Evolutionary conservation across 257 asterid genomes (phyloP), one percentile per base, ranked within the genome.

Genomic region (Salvia miltiorrhiza): DNA sequence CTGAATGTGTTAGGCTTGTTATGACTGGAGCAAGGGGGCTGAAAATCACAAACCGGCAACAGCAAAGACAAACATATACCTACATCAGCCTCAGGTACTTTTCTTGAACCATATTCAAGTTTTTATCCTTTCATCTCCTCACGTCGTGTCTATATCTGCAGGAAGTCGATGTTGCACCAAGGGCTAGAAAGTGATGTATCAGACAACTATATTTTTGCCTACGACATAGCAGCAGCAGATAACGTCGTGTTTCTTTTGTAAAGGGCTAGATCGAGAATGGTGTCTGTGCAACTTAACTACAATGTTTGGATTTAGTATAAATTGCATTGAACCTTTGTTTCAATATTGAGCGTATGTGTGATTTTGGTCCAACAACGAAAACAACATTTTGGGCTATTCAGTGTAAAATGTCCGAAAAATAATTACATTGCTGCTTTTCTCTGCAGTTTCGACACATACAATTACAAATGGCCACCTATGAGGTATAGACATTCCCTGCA

Each of bases 21-120:
- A 89, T 72, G 98, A 92, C 78, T 92, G 98, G 98, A 82, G 95
- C 83, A 92, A 92, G 83, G 97, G 96, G 52, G 97, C 96, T 2
- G 97, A 92, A 79, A 89, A 92, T 67, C 95, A 92, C 65, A 89
- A 92, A 69, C 96, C 96, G 14, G 71, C 89, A n/a, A 80, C 89
- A 45, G 89, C 96, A 37, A 92, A 89, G 79, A 67, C 86, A 33
- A 2, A 73, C 30, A 92, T 92, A 48, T 83, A 75, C 75, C 85
- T 90, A 24, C 96, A 90, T 80, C 73, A 72, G 44, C 90, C 96
- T 3, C 95, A 83, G 95, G 93, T 90, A 76, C 48, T 63, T 16
- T 37, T 53, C 53, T 19, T 55, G 26, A 26, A 10, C 9, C 55
- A 26, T 39, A 19, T 32, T 9, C n/a, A n/a, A n/a, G n/a, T n/a